phyloP scores from a whole-genome alignment of 2,329 filamentous ascomycete species.

The Talaromyces amestolkiae region DNA sequence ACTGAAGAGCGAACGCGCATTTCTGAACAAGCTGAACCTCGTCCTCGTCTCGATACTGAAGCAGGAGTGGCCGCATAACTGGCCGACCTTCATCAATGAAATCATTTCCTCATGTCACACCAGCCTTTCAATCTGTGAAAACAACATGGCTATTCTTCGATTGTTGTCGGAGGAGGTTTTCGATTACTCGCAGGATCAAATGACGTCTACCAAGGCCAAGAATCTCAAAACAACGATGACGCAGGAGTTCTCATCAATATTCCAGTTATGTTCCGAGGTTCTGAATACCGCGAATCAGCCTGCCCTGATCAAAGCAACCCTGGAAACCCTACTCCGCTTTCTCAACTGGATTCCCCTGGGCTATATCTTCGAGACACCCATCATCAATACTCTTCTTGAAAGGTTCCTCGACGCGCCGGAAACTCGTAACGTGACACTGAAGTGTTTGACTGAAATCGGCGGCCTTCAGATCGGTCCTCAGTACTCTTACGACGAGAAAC shows the following conservation, averaged over 20 bases:
- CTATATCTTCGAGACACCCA: slow-evolving; percentile 96
- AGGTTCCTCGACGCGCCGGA: slow-evolving; percentile 91
- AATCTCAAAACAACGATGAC: slow-evolving; percentile 99
- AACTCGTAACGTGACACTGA: slow-evolving; percentile 94
- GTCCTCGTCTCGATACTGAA: slow-evolving; percentile 96
- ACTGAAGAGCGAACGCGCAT: slow-evolving; percentile 76
- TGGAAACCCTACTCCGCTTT: slow-evolving; percentile 92
- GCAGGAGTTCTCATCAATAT: slow-evolving; percentile 96
- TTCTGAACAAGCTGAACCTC: slow-evolving; percentile 97
- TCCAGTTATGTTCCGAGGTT: slow-evolving; percentile 95
- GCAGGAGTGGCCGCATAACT: slow-evolving; percentile 99
- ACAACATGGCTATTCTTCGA: slow-evolving; percentile 98
- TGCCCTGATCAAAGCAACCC: slow-evolving; percentile 89
- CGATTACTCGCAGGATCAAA: slow-evolving; percentile 96
- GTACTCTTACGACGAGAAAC: slow-evolving; percentile 85
- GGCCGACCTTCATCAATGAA: slow-evolving; percentile 99
- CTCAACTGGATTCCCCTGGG: slow-evolving; percentile 98
- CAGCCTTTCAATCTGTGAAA: slow-evolving; percentile 96
- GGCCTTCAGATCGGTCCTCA: slow-evolving; percentile 78
- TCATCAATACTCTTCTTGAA: slow-evolving; percentile 90
- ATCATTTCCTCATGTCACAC: slow-evolving; percentile 96
- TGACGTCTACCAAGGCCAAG: slow-evolving; percentile 97
- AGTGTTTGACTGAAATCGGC: slow-evolving; percentile 96
- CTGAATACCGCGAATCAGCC: slow-evolving; percentile 84
- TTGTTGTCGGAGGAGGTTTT: slow-evolving; percentile 97